phyloP scores from a whole-genome alignment of 345 rosid genomes.

The Eucalyptus cladocalyx region DNA sequence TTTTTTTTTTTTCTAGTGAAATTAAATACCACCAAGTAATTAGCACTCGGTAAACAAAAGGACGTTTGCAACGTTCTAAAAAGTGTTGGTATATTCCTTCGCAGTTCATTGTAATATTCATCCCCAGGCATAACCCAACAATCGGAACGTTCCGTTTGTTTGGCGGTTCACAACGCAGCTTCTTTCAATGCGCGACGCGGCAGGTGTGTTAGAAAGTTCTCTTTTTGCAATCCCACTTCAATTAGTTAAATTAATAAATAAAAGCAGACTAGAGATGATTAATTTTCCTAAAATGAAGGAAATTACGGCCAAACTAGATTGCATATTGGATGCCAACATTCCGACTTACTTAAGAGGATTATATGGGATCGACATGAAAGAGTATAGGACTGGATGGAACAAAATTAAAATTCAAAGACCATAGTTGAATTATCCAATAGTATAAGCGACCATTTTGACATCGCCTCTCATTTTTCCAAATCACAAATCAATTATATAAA shows the following conservation, averaged over 20 bases:
- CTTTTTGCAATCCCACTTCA: not conserved
- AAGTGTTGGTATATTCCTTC: not conserved
- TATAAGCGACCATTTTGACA: not conserved
- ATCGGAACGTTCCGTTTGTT: not conserved
- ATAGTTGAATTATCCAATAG: not conserved
- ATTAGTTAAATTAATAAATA: not conserved
- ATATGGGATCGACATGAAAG: accelerated
- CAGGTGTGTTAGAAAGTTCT: not conserved
- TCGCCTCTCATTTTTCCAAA: not conserved
- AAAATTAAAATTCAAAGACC: not conserved
- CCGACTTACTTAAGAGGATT: not conserved
- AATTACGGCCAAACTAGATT: not conserved
- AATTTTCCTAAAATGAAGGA: not conserved
- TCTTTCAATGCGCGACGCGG: accelerated
- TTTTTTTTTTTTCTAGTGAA: not conserved
- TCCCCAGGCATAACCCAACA: not conserved
- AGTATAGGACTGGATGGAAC: accelerated
- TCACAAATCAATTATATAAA: not conserved
- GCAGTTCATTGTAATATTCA: not conserved
- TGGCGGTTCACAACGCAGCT: not conserved
- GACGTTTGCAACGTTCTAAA: not conserved
- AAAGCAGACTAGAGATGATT: not conserved
- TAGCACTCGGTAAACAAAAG: not conserved
- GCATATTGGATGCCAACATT: not conserved
- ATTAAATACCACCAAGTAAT: not conserved